Evolutionary conservation across 495 filamentous ascomycete genomes (phyloP), one percentile per base, ranked within the genome.

Genomic region (Hypoxylon cercidicola): DNA sequence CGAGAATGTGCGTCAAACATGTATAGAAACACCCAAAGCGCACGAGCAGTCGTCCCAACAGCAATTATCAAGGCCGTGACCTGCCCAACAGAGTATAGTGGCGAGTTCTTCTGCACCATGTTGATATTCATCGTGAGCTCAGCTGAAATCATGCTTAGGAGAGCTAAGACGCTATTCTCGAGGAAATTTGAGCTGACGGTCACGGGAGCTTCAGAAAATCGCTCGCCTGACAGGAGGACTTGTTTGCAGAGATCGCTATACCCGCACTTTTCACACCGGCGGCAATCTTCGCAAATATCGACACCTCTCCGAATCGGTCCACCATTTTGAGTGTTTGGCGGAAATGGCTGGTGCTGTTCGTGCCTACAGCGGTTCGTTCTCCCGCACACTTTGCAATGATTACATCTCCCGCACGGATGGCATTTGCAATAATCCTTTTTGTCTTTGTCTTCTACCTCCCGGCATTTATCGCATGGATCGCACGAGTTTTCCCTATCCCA

Each of bases 41-140:
- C 69, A 23, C 69, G 43, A 39, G 57, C 8, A n/a, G 53, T 45
- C 0, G 69, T 72, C 28, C 57, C 58, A 2, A 30, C 53, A 6
- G 69, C 61, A 45, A 72, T 63, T 1, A 64, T 39, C 15, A 72
- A 41, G 12, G 60, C 54, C 21, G 61, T 65, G 25, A 72, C 54
- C 47, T 68, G 69, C 25, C 69, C 69, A 23, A 72, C 69, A 2
- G 44, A 30, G 21, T 65, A 68, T 23, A 58, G 32, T 12, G 51
- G 59, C 3, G 56, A 55, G 0, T 39, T 45, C 39, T 65, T 58
- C 1, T 57, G 46, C 0, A 60, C 50, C n/a, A 20, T 44, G 49
- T 66, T 62, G 16, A 49, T 40, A 3, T 5, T 63, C 51, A 70
- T 70, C 1, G 67, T 63, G 25, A 66, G 32, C 46, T 66, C 62